phyloP scores from a whole-genome alignment of 2,329 filamentous ascomycete species.

The Verticillium alfalfae region DNA sequence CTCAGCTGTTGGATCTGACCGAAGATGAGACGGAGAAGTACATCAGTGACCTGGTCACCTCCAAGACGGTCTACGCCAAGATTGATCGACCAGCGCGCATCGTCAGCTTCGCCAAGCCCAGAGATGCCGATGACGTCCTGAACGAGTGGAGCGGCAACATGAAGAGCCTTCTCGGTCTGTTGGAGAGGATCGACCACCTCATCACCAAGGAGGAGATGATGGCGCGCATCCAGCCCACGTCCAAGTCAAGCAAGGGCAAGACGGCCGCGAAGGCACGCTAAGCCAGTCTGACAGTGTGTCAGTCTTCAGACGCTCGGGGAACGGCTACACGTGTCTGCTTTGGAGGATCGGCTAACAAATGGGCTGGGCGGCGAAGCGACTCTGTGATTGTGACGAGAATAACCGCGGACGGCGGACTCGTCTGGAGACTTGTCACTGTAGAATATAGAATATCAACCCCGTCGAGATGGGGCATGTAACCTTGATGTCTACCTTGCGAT shows the following conservation, averaged over 20 bases:
- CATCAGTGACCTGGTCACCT: slow-evolving; percentile 93
- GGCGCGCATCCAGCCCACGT: slow-evolving; percentile 79
- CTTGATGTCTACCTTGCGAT: slow-evolving; percentile 1
- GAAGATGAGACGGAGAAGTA: slow-evolving; percentile 99
- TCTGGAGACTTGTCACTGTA: slow-evolving; percentile 7
- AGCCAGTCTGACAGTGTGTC: neutral
- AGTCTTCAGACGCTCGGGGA: neutral
- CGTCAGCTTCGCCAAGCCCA: slow-evolving; percentile 90
- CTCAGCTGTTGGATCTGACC: slow-evolving; percentile 82
- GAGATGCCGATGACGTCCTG: slow-evolving; percentile 90
- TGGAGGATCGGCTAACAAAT: neutral
- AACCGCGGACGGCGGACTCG: neutral
- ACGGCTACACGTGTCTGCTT: neutral
- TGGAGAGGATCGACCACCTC: slow-evolving; percentile 92
- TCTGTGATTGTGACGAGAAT: neutral
- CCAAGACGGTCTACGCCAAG: slow-evolving; percentile 96
- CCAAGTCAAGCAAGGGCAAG: slow-evolving; percentile 25
- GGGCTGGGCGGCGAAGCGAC: neutral
- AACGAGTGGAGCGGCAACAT: slow-evolving; percentile 99
- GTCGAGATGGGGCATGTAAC: slow-evolving; percentile 3
- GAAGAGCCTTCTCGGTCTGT: slow-evolving; percentile 79
- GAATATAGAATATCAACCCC: slow-evolving; percentile 8
- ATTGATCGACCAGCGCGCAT: slow-evolving; percentile 91
- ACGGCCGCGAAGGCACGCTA: slow-evolving; percentile 24
- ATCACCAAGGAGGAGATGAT: slow-evolving; percentile 99